phyloP scores from a whole-genome alignment of 2,329 filamentous ascomycete species.

The Colletotrichum graminicola region DNA sequence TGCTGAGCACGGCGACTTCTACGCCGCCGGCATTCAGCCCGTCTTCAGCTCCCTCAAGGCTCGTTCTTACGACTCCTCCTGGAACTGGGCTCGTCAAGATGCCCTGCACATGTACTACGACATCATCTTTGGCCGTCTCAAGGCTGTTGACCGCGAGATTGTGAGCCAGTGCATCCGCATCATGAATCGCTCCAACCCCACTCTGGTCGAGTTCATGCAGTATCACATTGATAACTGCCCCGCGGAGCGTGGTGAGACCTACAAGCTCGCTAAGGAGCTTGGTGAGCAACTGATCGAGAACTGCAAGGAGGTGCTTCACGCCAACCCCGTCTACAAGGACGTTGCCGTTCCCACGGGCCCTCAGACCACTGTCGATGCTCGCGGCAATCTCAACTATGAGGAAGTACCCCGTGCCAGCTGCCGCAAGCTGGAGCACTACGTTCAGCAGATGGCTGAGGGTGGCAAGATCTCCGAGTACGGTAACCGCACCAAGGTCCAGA shows the following conservation, averaged over 20 bases:
- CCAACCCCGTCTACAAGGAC: conserved; percentile 94
- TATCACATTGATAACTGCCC: conserved; percentile 99
- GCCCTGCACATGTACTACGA: conserved; percentile 99
- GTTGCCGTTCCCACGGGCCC: conserved; percentile 92
- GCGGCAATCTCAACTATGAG: conserved; percentile 92
- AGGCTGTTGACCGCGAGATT: conserved; percentile 95
- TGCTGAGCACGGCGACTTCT: conserved; percentile 95
- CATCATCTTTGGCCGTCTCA: conserved; percentile 95
- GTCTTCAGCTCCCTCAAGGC: conserved; percentile 95
- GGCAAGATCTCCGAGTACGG: conserved; percentile 99
- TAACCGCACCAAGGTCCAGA: conserved; percentile 97
- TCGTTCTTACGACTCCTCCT: conserved; percentile 95
- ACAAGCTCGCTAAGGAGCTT: conserved; percentile 96
- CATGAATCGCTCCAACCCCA: conserved; percentile 98
- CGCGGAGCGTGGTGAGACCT: conserved; percentile 95
- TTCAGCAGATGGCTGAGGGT: conserved; percentile 97
- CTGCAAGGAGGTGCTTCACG: conserved; percentile 90
- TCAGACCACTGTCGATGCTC: conserved; percentile 90
- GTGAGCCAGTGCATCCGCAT: conserved; percentile 98
- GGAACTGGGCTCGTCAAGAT: conserved; percentile 99
- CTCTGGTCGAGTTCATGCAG: conserved; percentile 98
- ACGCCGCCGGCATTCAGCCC: conserved; percentile 93
- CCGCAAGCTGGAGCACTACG: conserved; percentile 97
- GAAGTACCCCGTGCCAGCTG: conserved; percentile 89
- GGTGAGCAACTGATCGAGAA: conserved; percentile 96